phyloP scores from a whole-genome alignment of 1,284 basidiomycete species.

The Sporisorium reilianum region DNA sequence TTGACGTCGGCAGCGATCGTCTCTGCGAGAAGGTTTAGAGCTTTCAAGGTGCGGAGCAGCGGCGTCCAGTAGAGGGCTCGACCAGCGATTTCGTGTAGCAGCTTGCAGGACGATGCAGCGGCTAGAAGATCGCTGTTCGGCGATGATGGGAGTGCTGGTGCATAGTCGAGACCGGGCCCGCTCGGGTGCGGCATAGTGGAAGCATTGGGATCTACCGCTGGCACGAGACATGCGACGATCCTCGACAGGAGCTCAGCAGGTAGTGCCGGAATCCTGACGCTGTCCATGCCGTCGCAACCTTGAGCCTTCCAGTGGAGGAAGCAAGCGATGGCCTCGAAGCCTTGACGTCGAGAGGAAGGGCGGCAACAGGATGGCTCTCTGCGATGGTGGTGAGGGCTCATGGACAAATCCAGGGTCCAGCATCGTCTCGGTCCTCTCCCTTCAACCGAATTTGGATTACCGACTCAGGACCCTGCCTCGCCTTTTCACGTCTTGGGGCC shows the following conservation, averaged over 20 bases:
- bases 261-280: slow-evolving; percentile 15
- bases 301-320: neutral
- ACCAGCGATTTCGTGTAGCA: slow-evolving; percentile 21
- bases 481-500: slow-evolving; percentile 5
- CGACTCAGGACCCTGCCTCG: slow-evolving; percentile 1
- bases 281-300: neutral
- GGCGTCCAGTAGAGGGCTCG: slow-evolving; percentile 16
- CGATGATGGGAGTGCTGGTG: slow-evolving; percentile 15
- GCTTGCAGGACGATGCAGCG: slow-evolving; percentile 13
- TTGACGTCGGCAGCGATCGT: slow-evolving; percentile 22
- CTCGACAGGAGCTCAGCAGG: slow-evolving; percentile 34
- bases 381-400: neutral
- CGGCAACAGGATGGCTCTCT: neutral
- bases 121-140: slow-evolving; percentile 20
- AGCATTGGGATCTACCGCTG: slow-evolving; percentile 18
- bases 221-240: slow-evolving; percentile 27
- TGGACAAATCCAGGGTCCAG: slow-evolving; percentile 13
- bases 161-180: slow-evolving; percentile 15
- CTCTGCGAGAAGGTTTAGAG: slow-evolving; percentile 23
- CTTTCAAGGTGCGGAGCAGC: slow-evolving; percentile 27
- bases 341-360: neutral
- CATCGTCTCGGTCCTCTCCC: neutral
- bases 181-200: slow-evolving; percentile 32
- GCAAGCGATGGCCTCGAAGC: neutral
- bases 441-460: slow-evolving; percentile 8